Evolutionary conservation across 2,329 filamentous ascomycete species (phyloP).

Genomic region (Talaromyces amestolkiae): DNA sequence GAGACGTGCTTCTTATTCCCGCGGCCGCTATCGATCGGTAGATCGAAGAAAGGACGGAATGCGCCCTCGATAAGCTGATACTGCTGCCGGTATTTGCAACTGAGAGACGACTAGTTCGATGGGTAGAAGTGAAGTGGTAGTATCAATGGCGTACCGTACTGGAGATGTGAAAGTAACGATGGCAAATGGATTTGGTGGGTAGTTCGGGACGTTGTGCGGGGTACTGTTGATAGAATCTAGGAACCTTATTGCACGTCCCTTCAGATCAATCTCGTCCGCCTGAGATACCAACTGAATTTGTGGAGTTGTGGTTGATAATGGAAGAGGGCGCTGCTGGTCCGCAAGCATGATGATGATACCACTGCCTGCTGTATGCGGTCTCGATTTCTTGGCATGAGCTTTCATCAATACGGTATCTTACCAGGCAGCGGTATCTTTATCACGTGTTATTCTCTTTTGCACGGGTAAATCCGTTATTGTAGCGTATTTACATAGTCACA

Average conservation of each 20-base stretch:
- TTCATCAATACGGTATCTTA: not conserved
- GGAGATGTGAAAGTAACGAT: not conserved
- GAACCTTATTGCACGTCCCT: not conserved
- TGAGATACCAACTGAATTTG: not conserved
- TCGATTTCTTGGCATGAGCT: conserved; percentile 1
- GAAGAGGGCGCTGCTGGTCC: not conserved
- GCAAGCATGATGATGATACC: conserved; percentile 6
- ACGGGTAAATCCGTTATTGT: not conserved
- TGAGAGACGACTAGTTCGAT: not conserved
- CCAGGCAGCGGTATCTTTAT: not conserved
- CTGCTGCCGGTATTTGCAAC: not conserved
- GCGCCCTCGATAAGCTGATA: not conserved
- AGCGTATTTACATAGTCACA: not conserved
- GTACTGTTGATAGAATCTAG: not conserved
- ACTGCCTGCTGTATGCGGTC: conserved; percentile 1
- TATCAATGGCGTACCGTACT: not conserved
- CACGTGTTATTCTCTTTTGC: no score
- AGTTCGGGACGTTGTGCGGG: not conserved
- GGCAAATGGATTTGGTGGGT: not conserved
- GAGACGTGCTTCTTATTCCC: not conserved
- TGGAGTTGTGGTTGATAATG: not conserved
- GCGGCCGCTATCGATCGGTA: not conserved
- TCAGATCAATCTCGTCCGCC: not conserved
- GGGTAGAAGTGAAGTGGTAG: not conserved
- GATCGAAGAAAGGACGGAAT: not conserved